Evolutionary conservation across 2,329 filamentous ascomycete species (phyloP), one percentile per base, ranked within the genome.

Genomic region (Colletotrichum nymphaeae): DNA sequence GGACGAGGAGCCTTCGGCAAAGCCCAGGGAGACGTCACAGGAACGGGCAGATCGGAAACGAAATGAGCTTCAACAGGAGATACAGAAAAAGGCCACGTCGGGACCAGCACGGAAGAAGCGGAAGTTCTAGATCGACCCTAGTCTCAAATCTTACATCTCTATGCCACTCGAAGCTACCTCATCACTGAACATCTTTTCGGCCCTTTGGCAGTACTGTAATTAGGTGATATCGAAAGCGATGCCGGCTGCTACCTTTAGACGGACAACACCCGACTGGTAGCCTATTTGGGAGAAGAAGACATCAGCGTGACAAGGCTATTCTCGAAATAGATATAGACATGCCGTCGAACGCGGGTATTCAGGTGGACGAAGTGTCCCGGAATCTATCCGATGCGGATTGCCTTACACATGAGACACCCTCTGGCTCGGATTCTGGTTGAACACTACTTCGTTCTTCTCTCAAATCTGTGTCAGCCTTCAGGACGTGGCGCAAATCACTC

Each of bases 21-120:
- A 80, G 63, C 76, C 79, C 32, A 82, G 84, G 69, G 86, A 87
- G 74, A 86, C 83, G 0, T 85, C 85, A 3, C 80, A 83, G 74
- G 85, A 88, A 63, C 80, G 84, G 30, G 87, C 88, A 3, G 85
- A 88, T 71, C 82, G 86, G 46, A 87, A 85, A 73, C 83, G 88
- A 63, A 83, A 84, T n/a, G 87, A 90, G 75, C 79, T 89, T 32
- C 85, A 87, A 68, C 83, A 81, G 69, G 86, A 90, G 46, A 79
- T 89, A 16, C 85, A 89, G 75, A 85, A 78, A 72, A 88, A 87
- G 76, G 84, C 84, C 3, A 83, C 86, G 0, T 84, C 84, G 22
- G 86, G 85, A 1, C 89, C 89, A 5, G 83, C 82, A 7, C 88
- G 86, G 79, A 91, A 91, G 82, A 90, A 89, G 80, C 83, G 89